Evolutionary conservation across 1,284 basidiomycete genomes (phyloP), one percentile per base, ranked within the genome.

Genomic region (Vanrija pseudolonga): DNA sequence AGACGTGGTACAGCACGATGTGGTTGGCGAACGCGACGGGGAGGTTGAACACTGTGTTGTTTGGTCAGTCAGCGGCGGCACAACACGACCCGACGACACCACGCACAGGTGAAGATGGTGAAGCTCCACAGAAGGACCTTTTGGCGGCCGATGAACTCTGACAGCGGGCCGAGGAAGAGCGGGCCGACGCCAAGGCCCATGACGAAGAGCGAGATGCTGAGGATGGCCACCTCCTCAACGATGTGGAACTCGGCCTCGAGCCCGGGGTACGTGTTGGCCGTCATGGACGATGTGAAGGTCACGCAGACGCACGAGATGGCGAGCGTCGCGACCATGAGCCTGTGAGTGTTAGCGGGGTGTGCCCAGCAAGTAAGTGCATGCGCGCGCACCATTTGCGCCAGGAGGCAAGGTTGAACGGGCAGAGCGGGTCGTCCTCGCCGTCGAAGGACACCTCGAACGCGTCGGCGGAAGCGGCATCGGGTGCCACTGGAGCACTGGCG

Each of bases 221-320:
- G 80, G 72, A 88, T 84, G 3, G 90, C 85, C 59, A 90, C 85
- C 58, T 84, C 82, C 28, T 80, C 78, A 2, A 81, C 78, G 32
- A 89, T 81, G 52, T 80, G 74, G 58, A 89, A 87, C 9, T 85
- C 81, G 18, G 66, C 57, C 39, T 83, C 78, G 43, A 88, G 77
- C 0, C 83, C 85, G 0, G 69, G 66, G 68, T 90, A 87, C 0
- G 87, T 84, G 58, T 84, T 84, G 0, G 83, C 78, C 4, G 86
- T 85, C 76, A 88, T 81, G 4, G 85, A 86, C 0, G 86, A 88
- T 18, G 84, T 82, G 67, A 84, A 87, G 0, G 88, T 85, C 12
- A 84, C 85, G 63, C 85, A 86, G 3, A 84, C 55, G 40, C 67
- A 68, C 2, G 65, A 54, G 3, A 67, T 41, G 1, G 65, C 63